Evolutionary conservation across 441 rosid genomes (phyloP).

Genomic region (Arabidopsis hybrid): DNA sequence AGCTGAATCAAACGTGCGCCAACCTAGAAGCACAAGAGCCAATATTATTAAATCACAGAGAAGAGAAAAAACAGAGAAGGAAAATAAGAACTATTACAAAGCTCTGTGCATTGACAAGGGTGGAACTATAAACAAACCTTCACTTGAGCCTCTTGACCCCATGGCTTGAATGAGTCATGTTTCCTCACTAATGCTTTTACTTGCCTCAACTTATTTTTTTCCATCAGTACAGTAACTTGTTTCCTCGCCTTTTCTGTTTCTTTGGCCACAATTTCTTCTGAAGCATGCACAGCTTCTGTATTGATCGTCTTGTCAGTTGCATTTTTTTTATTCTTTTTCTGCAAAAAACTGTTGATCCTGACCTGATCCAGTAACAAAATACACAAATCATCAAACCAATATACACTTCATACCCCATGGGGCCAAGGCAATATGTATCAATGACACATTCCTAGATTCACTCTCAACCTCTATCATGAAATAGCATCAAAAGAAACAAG

Average conservation of each 20-base stretch:
- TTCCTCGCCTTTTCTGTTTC: conserved; percentile 68
- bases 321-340: conserved; percentile 67
- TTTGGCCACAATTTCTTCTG: conserved; percentile 46
- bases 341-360: conserved; percentile 70
- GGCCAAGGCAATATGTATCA: neutral
- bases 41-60: conserved; percentile 30
- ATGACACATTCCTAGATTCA: conserved; percentile 18
- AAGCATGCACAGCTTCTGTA: conserved; percentile 46
- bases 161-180: conserved; percentile 65
- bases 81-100: conserved; percentile 7
- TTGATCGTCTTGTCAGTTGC: conserved; percentile 42
- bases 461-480: conserved; percentile 9
- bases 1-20: conserved; percentile 88
- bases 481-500: neutral
- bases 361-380: conserved; percentile 58
- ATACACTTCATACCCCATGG: neutral
- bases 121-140: conserved; percentile 62
- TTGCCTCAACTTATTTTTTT: conserved; percentile 69
- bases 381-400: conserved; percentile 34
- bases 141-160: conserved; percentile 93
- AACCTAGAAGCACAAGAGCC: conserved; percentile 60
- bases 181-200: conserved; percentile 65
- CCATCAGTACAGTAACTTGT: conserved; percentile 62
- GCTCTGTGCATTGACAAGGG: conserved; percentile 26
- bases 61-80: conserved; percentile 9